phyloP scores from a whole-genome alignment of 1,284 basidiomycete species.

The Psilocybe mexicana region DNA sequence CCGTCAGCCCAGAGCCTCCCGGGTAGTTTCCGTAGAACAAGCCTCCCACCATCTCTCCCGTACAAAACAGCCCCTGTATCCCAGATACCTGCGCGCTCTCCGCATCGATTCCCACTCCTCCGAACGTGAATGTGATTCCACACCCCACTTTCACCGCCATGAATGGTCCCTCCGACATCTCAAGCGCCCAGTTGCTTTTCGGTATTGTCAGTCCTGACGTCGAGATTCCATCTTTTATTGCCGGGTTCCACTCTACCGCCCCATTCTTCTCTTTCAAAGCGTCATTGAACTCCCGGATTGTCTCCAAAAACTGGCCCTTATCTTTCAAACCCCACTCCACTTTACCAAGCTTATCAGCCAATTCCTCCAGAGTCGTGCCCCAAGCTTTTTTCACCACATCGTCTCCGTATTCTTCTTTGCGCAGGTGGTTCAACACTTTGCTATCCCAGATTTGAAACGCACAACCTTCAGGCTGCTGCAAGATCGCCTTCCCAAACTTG shows the following conservation, averaged over 20 bases:
- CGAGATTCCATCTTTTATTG: conserved; percentile 61
- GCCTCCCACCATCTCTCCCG: conserved; percentile 68
- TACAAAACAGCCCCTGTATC: conserved; percentile 59
- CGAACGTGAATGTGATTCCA: conserved; percentile 73
- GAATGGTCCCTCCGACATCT: conserved; percentile 52
- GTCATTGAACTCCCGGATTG: conserved; percentile 50
- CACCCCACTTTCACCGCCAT: conserved; percentile 67
- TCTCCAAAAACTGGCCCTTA: conserved; percentile 42
- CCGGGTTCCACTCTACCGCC: conserved; percentile 53
- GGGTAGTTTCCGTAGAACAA: conserved; percentile 67
- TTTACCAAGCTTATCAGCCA: conserved; percentile 47
- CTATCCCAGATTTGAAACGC: conserved; percentile 68
- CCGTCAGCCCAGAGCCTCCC: conserved; percentile 66
- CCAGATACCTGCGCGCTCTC: conserved; percentile 51
- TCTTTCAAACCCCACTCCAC: conserved; percentile 55
- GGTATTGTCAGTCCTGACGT: conserved; percentile 39
- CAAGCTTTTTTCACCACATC: conserved; percentile 55
- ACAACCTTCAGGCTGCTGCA: conserved; percentile 54
- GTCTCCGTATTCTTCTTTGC: conserved; percentile 66
- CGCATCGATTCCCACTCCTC: conserved; percentile 61
- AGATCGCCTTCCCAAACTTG: conserved; percentile 60
- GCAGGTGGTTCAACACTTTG: conserved; percentile 42
- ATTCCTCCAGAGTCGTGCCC: conserved; percentile 47
- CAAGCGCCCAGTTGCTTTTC: conserved; percentile 63
- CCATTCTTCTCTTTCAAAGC: conserved; percentile 43